These are phyloP conservation scores for Blastomyces percursus DNA, from an alignment of 2,329 filamentous ascomycete species.

Conservation along the genomic window DNA sequence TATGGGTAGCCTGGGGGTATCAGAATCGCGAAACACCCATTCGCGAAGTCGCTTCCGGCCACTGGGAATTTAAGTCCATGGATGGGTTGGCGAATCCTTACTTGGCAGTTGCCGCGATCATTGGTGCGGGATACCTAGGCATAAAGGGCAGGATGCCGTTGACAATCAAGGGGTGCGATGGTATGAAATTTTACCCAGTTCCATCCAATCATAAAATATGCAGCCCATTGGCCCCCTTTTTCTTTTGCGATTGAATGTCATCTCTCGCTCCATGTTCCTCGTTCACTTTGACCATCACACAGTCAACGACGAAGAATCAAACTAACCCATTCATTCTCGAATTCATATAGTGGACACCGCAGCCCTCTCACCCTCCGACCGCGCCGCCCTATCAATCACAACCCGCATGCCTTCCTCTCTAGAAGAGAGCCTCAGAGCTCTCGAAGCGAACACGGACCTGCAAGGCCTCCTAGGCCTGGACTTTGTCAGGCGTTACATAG, in stretches of 20 bases:
- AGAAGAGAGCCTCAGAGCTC: slow-evolving; percentile 24
- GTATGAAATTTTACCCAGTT: slow-evolving; percentile 16
- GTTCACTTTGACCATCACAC: neutral
- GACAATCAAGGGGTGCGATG: slow-evolving; percentile 10
- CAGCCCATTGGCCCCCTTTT: neutral
- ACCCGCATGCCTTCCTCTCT: slow-evolving; percentile 27
- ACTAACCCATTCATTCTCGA: neutral
- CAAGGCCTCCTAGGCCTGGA: slow-evolving; percentile 21
- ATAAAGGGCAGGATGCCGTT: slow-evolving; percentile 6
- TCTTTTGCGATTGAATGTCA: neutral
- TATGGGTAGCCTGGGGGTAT: slow-evolving; percentile 69
- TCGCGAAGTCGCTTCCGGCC: slow-evolving; percentile 15
- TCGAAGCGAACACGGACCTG: slow-evolving; percentile 23
- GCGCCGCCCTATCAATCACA: slow-evolving; percentile 28
- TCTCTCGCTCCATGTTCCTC: neutral
- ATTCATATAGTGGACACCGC: slow-evolving; percentile 24
- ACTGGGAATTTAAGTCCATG: slow-evolving; percentile 21
- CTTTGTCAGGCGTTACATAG: slow-evolving; percentile 19
- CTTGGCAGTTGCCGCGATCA: slow-evolving; percentile 16
- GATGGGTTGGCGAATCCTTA: slow-evolving; percentile 23
- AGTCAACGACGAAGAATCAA: slow-evolving; percentile 5
- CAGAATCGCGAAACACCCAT: slow-evolving; percentile 36
- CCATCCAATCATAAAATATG: neutral
- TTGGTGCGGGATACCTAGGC: slow-evolving; percentile 17
- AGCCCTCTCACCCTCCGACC: slow-evolving; percentile 21